Base-by-base conservation (phyloP, 257 asterid species). In the Fraxinus excelsior region DNA sequence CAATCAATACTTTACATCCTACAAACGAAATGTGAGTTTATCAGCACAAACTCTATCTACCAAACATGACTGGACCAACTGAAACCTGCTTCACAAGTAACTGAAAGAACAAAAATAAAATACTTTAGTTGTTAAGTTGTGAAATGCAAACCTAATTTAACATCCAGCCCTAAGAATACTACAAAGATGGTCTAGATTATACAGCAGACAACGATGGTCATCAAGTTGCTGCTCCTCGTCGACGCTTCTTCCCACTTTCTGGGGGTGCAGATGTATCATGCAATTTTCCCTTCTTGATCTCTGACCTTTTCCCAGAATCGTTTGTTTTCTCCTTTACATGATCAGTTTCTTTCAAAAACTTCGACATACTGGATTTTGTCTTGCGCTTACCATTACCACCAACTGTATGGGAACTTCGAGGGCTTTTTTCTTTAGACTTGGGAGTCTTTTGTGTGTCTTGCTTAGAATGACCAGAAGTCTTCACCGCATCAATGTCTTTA, bases 161-260 rank as follows among this genome's bases (percentile, higher is more conserved):
- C 84, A 80, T 74, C 73, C 81, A 56, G 74, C 16, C 62, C 51
- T 42, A 11, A 12, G 18, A 42, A 42, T 12, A 11, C 51, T 42
- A 42, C 83, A 70, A 71, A 31, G 38, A 46, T 76, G 29, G 11
- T 65, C 6, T 73, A 73, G 76, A 74, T 62, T 60, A 62, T 67
- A 78, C 71, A 77, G 53, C 5, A 51, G 62, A 51, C 23, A 16
- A 51, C 5, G 62, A 58, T 21, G 14, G 26, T 80, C 85, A 87
- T 69, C 31, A 60, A 60, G 19, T 23, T 21, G 28, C 29, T 4
- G 13, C 66, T 60, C 67, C 67, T 60, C 92, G 83, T 28, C 85
- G 84, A 67, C 94, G 87, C 80, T 90, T 94, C 89, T 88, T 94
- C 44, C 85, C 85, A 32, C 71, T 87, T 80, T 83, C 91, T 72